Conservation (phyloP, 148 eudicot genomes). For the Drosera capensis region DNA sequence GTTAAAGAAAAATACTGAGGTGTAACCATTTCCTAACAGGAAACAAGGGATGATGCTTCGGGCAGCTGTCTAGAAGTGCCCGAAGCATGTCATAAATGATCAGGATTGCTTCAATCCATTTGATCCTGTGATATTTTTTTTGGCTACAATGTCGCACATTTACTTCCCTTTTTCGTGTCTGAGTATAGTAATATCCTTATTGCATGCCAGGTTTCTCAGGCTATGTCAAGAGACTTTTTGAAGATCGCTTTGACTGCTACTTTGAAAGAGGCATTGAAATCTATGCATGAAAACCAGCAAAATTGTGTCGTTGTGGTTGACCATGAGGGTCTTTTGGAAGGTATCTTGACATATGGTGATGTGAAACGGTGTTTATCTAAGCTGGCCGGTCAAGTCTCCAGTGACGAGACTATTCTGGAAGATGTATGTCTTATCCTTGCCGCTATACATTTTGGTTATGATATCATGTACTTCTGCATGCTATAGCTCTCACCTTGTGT, state of each 20-base stretch:
- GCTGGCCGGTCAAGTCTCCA: slow-evolving; percentile 26
- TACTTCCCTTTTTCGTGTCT: slow-evolving; percentile 8
- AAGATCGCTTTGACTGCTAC: slow-evolving; percentile 33
- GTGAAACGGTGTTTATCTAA: slow-evolving; percentile 40
- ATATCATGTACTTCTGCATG: too few relatives aligned
- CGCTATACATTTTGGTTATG: too few relatives aligned
- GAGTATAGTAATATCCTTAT: too few relatives aligned
- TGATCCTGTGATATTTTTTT: slow-evolving; percentile 4
- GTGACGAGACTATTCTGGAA: slow-evolving; percentile 1
- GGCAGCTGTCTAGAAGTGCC: too few relatives aligned
- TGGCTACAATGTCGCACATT: neutral
- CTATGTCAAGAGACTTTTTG: slow-evolving; percentile 54
- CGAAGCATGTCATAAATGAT: too few relatives aligned
- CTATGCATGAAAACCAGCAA: slow-evolving; percentile 57
- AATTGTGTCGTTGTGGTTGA: slow-evolving; percentile 64
- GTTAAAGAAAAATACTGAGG: too few relatives aligned
- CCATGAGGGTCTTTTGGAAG: slow-evolving; percentile 62
- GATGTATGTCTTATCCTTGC: neutral
- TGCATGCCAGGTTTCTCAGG: slow-evolving; percentile 57
- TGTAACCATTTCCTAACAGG: too few relatives aligned
- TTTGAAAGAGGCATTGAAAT: slow-evolving; percentile 46
- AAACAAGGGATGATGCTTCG: too few relatives aligned
- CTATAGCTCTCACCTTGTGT: too few relatives aligned
- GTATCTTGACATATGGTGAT: slow-evolving; percentile 81
- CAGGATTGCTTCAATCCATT: too few relatives aligned